A percentile compares a stretch with the other conserved stretches of the same genome.
Evolutionary conservation across 1,139 yeast genomes (phyloP).

Genomic region (Eremothecium gossypii): DNA sequence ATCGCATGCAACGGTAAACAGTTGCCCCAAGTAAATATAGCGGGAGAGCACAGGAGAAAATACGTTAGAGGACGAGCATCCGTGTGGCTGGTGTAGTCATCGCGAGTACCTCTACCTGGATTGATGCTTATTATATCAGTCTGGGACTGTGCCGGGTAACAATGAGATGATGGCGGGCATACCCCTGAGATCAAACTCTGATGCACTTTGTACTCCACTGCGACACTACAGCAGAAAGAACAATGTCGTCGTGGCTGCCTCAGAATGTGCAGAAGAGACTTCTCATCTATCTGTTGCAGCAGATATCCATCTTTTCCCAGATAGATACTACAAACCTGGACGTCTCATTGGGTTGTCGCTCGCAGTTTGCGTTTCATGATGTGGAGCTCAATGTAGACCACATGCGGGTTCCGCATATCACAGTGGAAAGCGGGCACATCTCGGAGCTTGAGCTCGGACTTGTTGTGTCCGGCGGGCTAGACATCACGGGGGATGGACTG

Average conservation of each 20-base stretch:
- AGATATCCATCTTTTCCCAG: constrained; percentile 74
- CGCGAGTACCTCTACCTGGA: no score
- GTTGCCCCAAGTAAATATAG: no score
- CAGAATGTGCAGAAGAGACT: constrained; percentile 76
- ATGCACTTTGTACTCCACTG: no score
- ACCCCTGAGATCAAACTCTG: no score
- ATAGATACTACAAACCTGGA: constrained; percentile 73
- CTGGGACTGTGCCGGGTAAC: no score
- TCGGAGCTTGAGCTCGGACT: constrained; percentile 43
- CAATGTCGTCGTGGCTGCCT: constrained; percentile 70
- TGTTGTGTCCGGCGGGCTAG: constrained; percentile 58
- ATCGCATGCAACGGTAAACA: no score
- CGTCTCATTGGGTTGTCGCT: constrained; percentile 57
- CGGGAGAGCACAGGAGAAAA: no score
- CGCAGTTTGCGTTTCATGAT: constrained; percentile 49
- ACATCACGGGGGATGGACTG: constrained; percentile 48
- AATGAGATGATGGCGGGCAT: no score
- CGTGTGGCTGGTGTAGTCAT: no score
- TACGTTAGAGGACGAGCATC: no score
- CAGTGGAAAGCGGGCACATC: constrained; percentile 54
- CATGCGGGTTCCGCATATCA: constrained; percentile 59
- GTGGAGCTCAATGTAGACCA: constrained; percentile 67
- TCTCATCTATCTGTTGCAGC: constrained; percentile 68
- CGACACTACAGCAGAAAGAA: no score
- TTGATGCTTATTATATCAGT: no score